Evolutionary conservation across 371 early-diverging fungal species (phyloP).

Genomic region (Quaeritorhiza haematococci): DNA sequence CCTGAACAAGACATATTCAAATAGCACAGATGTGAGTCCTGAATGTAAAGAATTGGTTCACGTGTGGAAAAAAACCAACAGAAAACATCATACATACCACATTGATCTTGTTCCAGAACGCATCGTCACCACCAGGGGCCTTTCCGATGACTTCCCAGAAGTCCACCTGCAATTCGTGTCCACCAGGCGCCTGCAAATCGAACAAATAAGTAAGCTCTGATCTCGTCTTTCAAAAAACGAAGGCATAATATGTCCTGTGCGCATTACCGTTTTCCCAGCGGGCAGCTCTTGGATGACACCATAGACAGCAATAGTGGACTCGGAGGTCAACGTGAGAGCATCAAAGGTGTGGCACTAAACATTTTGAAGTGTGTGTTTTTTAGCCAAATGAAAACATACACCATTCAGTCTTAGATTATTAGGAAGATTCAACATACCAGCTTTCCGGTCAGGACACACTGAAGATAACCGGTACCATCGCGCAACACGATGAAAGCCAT

Average conservation of each 20-base stretch:
- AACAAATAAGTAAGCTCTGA: background rate
- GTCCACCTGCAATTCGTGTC: conserved; percentile 92
- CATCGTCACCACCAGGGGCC: conserved; percentile 94
- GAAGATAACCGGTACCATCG: conserved; percentile 92
- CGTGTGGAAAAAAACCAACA: background rate
- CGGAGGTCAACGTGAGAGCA: conserved; percentile 86
- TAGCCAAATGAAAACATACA: background rate
- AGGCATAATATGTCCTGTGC: background rate
- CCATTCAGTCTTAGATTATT: too few species aligned
- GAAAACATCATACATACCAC: conserved; percentile 25
- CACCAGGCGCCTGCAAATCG: conserved; percentile 76
- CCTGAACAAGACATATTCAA: conserved; percentile 28
- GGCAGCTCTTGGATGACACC: conserved; percentile 86
- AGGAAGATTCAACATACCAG: conserved; percentile 65
- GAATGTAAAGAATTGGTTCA: background rate
- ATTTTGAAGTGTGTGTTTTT: background rate
- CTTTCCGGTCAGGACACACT: conserved; percentile 85
- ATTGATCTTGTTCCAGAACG: conserved; percentile 85
- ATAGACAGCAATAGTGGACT: conserved; percentile 85
- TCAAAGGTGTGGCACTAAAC: conserved; percentile 87
- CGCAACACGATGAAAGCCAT: conserved; percentile 91
- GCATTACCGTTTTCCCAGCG: conserved; percentile 80
- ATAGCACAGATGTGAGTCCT: background rate
- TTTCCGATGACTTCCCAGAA: conserved; percentile 92
- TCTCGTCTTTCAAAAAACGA: background rate